Evolutionary conservation across 2,329 filamentous ascomycete species (phyloP).

Genomic region (Pestalotiopsis sp.): DNA sequence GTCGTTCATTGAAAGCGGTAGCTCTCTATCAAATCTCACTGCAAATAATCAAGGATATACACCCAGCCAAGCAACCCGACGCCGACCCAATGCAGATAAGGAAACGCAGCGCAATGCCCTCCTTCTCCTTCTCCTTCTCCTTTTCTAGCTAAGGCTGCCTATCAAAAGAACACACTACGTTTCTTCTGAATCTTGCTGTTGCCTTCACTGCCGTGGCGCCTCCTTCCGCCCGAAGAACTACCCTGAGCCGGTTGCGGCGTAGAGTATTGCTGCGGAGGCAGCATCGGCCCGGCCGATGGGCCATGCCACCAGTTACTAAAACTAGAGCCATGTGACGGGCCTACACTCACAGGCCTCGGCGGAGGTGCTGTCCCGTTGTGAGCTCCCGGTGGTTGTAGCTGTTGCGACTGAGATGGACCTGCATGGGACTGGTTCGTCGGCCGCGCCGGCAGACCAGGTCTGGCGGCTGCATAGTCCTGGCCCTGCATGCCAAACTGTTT

Average conservation of each 20-base stretch:
- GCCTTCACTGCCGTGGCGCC: conserved; percentile 35
- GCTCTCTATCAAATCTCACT: neutral
- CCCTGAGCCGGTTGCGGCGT: conserved; percentile 45
- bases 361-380: conserved; percentile 30
- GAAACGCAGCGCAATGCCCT: neutral
- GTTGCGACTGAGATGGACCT: conserved; percentile 22
- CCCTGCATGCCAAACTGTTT: conserved; percentile 66
- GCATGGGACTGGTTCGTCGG: conserved; percentile 20
- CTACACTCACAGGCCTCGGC: conserved; percentile 51
- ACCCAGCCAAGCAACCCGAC: neutral
- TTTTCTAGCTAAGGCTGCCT: neutral
- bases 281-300: conserved; percentile 17
- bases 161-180: conserved; percentile 48
- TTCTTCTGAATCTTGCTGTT: conserved; percentile 50
- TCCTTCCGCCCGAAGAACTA: conserved; percentile 36
- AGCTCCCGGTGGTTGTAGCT: conserved; percentile 30
- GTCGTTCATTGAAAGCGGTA: neutral
- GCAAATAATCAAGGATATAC: neutral
- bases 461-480: conserved; percentile 37
- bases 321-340: conserved; percentile 34
- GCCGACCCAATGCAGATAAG: conserved; percentile 6
- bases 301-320: conserved; percentile 34
- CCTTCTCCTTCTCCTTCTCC: too few species aligned
- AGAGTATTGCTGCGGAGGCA: conserved; percentile 25
- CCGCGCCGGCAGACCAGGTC: conserved; percentile 35